Evolutionary conservation across 345 rosid genomes (phyloP).

Genomic region (Citrus sp.): DNA sequence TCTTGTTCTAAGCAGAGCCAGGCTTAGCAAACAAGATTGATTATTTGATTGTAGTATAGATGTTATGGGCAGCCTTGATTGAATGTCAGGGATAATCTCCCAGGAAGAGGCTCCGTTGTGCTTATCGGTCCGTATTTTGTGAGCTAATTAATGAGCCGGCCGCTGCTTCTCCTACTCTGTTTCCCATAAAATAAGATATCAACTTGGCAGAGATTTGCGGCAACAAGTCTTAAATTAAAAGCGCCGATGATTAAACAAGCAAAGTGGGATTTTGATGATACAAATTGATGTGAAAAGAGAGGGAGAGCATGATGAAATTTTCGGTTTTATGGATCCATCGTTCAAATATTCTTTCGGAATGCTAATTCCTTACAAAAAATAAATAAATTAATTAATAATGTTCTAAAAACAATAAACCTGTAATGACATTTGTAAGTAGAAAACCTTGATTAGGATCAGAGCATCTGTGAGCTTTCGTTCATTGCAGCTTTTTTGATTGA

Average conservation of each 20-base stretch:
- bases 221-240: background rate
- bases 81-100: too few species aligned
- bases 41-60: conserved; percentile 35
- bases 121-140: too few species aligned
- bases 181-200: background rate
- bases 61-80: conserved; percentile 26
- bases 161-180: background rate
- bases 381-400: too few species aligned
- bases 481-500: background rate
- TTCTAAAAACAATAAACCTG: background rate
- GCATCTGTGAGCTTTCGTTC: background rate
- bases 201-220: background rate
- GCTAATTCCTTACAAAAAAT: too few species aligned
- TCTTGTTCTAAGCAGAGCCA: conserved; percentile 31
- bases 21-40: conserved; percentile 38
- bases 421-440: conserved; percentile 12
- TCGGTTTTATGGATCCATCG: too few species aligned
- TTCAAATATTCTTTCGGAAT: too few species aligned
- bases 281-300: too few species aligned
- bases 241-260: background rate
- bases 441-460: conserved; percentile 10
- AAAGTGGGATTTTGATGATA: too few species aligned
- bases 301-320: too few species aligned
- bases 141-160: background rate
- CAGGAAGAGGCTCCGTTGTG: too few species aligned